Evolutionary conservation across 2,329 filamentous ascomycete species (phyloP), one percentile per base, ranked within the genome.

Genomic region (Penicillium nordicum): DNA sequence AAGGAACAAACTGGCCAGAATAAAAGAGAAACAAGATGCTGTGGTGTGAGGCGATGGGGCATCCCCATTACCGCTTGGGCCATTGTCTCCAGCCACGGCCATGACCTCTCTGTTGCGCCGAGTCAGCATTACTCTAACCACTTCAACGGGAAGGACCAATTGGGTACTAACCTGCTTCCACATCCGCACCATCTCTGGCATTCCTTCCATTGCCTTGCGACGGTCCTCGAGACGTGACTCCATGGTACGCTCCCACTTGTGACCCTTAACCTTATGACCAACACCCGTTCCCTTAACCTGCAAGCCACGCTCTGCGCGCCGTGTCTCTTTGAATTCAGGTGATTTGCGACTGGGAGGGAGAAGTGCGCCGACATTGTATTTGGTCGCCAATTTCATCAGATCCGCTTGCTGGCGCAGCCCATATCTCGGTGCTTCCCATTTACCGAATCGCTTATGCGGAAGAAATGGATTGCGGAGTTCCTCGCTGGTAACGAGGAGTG

Each of bases 201-300:
- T 99, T 58, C 88, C 87, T 79, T 95, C 76, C 90, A 97, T 97
- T 57, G 94, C 94, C 75, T 90, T 84, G 82, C 88, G 89, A 78
- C 92, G 87, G 79, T 89, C 86, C 74, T 96, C 91, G 83, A 97
- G 84, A 76, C 88, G 89, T 59, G 83, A 81, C 77, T 89, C 87
- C 79, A 97, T 80, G 69, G 88, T 88, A 72, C 94, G 85, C 81
- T 99, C 94, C 85, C 92, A 90, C 67, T 86, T 82, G 77, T 97
- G 93, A 75, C 94, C 94, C 88, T 97, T 99, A 74, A 97, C 93
- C 76, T 83, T 87, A 78, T 97, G 87, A 56, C 92, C 93, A 64
- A 91, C 86, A 81, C 94, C 93, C 1, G 93, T 97, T 67, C 93
- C 93, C 84, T 92, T 93, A 57, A 97, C 89, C 60, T 87, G 82